Percentiles rank a stretch among this genome's conserved stretches.
Evolutionary conservation across 1,284 basidiomycete species (phyloP).

Genomic region (Ganoderma boninense): DNA sequence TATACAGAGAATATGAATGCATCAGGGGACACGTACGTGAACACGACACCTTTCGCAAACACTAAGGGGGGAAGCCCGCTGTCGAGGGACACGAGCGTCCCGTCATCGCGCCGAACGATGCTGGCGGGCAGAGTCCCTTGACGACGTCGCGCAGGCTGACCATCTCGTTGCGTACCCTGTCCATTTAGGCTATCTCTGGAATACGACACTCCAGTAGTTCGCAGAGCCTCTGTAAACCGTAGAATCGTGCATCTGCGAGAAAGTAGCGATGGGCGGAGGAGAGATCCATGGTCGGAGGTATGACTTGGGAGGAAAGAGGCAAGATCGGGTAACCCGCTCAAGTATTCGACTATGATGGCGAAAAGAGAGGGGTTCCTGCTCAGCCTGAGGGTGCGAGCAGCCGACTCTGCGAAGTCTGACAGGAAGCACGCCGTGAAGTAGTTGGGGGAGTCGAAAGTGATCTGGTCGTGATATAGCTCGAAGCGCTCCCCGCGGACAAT

Average conservation of each 20-base stretch:
- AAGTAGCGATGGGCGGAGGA: constrained; percentile 6
- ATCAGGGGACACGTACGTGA: neutral
- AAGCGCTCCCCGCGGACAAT: neutral
- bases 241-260: constrained; percentile 13
- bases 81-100: neutral
- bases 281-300: constrained; percentile 5
- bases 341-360: too few species aligned
- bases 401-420: too few species aligned
- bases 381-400: too few species aligned
- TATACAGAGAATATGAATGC: neutral
- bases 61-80: constrained; percentile 3
- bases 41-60: constrained; percentile 3
- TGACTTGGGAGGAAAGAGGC: neutral
- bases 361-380: too few species aligned
- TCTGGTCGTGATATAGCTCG: constrained; percentile 11
- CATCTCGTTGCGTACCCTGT: constrained; percentile 8
- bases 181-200: neutral
- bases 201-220: neutral
- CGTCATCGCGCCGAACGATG: constrained; percentile 3
- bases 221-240: constrained; percentile 1
- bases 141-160: constrained; percentile 7
- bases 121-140: neutral
- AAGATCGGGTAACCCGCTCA: too few species aligned
- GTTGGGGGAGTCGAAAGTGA: constrained; percentile 7
- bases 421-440: too few species aligned